Evolutionary conservation across 2,329 filamentous ascomycete genomes (phyloP), one percentile per base, ranked within the genome.

Genomic region (Ascomycota sp.): DNA sequence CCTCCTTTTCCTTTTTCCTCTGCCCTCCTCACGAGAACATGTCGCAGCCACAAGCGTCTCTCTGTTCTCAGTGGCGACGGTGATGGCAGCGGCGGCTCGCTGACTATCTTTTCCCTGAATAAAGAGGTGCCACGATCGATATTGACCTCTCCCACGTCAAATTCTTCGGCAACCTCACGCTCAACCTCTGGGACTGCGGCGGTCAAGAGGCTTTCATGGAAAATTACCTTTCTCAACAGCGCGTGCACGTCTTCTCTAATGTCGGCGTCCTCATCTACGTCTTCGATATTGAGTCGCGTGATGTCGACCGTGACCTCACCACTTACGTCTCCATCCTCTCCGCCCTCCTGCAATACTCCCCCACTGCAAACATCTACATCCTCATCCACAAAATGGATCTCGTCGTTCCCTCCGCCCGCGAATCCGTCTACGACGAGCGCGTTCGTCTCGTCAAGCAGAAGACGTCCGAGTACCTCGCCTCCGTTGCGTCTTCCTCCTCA

Each of bases 321-420:
- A 93, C 83, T 34, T 98, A 95, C 59, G 73, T 76, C 30, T 77
- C 80, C 40, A 89, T 95, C 49, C 81, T 95, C 41, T 71, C 75
- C 29, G 89, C 89, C 1, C 65, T 98, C 24, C 68, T 75, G 32
- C 85, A 95, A 55, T 92, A 74, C 62, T 91, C 80, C 28, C 61
- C 69, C 21, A 59, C 61, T 3, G 82, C 86, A 37, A 79, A 80
- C 49, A 75, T 98, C 44, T 98, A 95, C 56, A 79, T 89, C 36
- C 70, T 98, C 27, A 79, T 98, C 40, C 89, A 98, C 72, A 98
- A 98, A 57, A 94, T 98, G 79, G 89, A 98, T 50, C 69, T 98
- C 19, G 82, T 95, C 29, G 78, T 85, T 40, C 69, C 74, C 24
- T 69, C 77, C 33, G 70, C 77, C 40, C 78, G 85, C 35, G 75